Evolutionary conservation across 2,329 filamentous ascomycete genomes (phyloP), one percentile per base, ranked within the genome.

Genomic region (Tympanopsis confertula): DNA sequence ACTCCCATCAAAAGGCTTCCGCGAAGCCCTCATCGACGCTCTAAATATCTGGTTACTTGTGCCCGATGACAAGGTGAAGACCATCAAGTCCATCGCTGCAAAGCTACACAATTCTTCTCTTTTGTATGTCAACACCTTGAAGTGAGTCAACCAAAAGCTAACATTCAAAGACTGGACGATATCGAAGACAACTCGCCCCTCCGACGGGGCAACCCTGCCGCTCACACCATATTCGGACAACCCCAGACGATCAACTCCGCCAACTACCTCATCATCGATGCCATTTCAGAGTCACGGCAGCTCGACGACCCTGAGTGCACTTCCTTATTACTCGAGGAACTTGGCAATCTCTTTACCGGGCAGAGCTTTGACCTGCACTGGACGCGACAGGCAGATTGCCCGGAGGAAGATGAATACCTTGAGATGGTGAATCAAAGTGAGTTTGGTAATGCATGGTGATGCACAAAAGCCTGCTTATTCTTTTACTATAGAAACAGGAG

Each of bases 231-330:
- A 4, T 65, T 55, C 39, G 61, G 61, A 0, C 20, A 29, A 4
- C 45, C 48, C 0, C 58, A 62, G 37, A 50, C 57, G 2, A 55
- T 63, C 37, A 62, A 64, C 41, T 47, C 48, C 3, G 53, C 59
- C 2, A 52, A 45, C 4, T 60, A 51, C 41, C 40, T 46, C 26
- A 48, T 53, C 28, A 41, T 54, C 1, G 29, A 44, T n/a, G 51
- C 52, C 1, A 41, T 53, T 2, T 30, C 40, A 1, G 42, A 46
- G 22, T 39, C 41, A 15, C 38, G 35, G 14, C 44, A 38, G 5
- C 41, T 53, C 1, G 33, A 26, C 3, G 44, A 43, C 36, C 38
- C 39, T 4, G 37, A 38, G 7, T 44, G 48, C 18, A 30, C 50
- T n/a, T 33, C 41, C n/a, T 44, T 48, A 1, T 47, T 55, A 2